Percentiles rank a stretch among this genome's conserved stretches.
These are phyloP conservation scores for Plasmodium chabaudi DNA, from an alignment of 169 alveolate genomes.

Conservation along the genomic window DNA sequence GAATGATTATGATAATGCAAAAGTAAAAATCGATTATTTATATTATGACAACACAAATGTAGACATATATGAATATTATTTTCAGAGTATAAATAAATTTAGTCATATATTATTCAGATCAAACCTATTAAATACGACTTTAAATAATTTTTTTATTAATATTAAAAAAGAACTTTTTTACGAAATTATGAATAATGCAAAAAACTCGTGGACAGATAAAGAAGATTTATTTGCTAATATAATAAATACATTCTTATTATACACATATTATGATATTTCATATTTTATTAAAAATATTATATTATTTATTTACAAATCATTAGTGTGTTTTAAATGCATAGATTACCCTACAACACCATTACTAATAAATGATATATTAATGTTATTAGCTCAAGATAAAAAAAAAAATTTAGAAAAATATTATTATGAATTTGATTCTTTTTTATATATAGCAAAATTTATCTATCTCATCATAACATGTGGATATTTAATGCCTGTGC, in stretches of 20 bases:
- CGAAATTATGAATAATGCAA: constrained; percentile 56
- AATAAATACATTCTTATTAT: constrained; percentile 31
- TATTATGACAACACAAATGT: not conserved
- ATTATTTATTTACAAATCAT: constrained; percentile 39
- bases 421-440: constrained; percentile 50
- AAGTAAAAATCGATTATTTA: constrained; percentile 3
- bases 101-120: constrained; percentile 17
- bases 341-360: constrained; percentile 57
- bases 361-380: constrained; percentile 16
- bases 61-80: not conserved
- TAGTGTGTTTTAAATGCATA: constrained; percentile 23
- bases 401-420: constrained; percentile 9
- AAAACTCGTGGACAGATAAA: constrained; percentile 34
- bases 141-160: constrained; percentile 33
- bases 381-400: not conserved
- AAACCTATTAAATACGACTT: constrained; percentile 3
- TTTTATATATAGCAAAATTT: constrained; percentile 30
- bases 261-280: constrained; percentile 18
- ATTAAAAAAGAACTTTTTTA: constrained; percentile 57
- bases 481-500: constrained; percentile 71
- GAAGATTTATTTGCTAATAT: constrained; percentile 40
- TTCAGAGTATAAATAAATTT: constrained; percentile 19
- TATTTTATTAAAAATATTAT: constrained; percentile 44
- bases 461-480: constrained; percentile 39
- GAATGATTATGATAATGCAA: not conserved